A percentile compares a stretch with the other conserved stretches of the same genome.
These are phyloP conservation scores for Cryptococcus sp. DNA, from an alignment of 1,284 basidiomycete genomes.

Conservation along the genomic window DNA sequence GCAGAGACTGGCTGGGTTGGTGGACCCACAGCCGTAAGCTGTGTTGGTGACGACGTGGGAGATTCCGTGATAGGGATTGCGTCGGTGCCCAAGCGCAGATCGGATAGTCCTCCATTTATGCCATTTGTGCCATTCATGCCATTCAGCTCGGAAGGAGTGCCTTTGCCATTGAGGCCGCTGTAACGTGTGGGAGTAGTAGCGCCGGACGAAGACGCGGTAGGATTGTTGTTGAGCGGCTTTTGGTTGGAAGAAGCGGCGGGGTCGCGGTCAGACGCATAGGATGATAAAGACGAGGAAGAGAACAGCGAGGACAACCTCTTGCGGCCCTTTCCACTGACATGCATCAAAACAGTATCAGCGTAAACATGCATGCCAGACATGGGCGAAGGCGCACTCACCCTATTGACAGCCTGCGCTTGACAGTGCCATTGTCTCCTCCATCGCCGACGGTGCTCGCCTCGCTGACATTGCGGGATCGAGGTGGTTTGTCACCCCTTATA, in stretches of 20 bases:
- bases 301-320: conserved; percentile 44
- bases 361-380: neutral
- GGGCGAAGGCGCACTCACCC: conserved; percentile 11
- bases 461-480: conserved; percentile 22
- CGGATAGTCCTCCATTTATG: conserved; percentile 4
- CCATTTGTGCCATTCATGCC: conserved; percentile 1
- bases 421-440: conserved; percentile 12
- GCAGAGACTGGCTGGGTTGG: conserved; percentile 13
- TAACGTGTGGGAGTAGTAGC: conserved; percentile 33
- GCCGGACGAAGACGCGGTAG: conserved; percentile 30
- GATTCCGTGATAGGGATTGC: neutral
- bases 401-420: conserved; percentile 20
- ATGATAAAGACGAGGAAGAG: conserved; percentile 34
- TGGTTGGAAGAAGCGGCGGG: conserved; percentile 8
- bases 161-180: conserved; percentile 12
- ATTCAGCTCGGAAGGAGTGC: neutral
- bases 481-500: conserved; percentile 18
- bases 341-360: neutral
- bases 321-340: conserved; percentile 30
- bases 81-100: conserved; percentile 6
- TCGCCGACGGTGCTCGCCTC: conserved; percentile 19
- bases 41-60: conserved; percentile 20
- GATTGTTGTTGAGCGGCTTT: conserved; percentile 17
- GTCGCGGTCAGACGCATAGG: conserved; percentile 19
- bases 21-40: conserved; percentile 13